Evolutionary conservation across 345 rosid species (phyloP).

Genomic region (Cardamine occulta): DNA sequence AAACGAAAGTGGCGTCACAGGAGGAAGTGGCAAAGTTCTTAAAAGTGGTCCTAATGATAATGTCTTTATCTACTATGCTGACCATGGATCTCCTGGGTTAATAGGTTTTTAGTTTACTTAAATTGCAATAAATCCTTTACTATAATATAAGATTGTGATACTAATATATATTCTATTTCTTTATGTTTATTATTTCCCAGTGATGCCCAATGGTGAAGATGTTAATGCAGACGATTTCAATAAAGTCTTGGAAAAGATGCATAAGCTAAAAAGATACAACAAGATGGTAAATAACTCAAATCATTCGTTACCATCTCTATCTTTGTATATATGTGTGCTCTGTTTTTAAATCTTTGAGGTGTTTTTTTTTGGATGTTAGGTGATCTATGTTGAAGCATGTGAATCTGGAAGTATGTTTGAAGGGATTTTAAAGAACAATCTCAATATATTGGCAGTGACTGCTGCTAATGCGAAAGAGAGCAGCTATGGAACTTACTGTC

Average conservation of each 20-base stretch:
- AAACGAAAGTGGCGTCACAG: conserved; percentile 54
- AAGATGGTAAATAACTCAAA: conserved; percentile 47
- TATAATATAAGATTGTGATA: not conserved
- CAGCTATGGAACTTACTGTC: conserved; percentile 63
- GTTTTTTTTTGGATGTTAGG: conserved; percentile 44
- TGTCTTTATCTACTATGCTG: conserved; percentile 65
- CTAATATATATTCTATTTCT: not conserved
- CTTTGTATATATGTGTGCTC: not conserved
- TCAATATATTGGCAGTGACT: conserved; percentile 59
- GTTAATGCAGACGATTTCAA: conserved; percentile 50
- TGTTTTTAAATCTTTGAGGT: conserved; percentile 6
- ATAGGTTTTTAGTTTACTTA: conserved; percentile 35
- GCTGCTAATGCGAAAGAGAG: conserved; percentile 59
- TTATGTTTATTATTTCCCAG: conserved; percentile 34
- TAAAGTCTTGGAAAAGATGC: conserved; percentile 55
- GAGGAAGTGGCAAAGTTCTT: conserved; percentile 72
- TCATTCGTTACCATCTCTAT: not conserved
- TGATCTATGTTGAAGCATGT: conserved; percentile 70
- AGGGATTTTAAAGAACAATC: conserved; percentile 51
- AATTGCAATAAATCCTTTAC: not conserved
- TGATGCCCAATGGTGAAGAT: conserved; percentile 48
- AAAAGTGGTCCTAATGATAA: conserved; percentile 59
- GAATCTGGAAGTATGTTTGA: conserved; percentile 71
- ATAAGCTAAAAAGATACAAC: conserved; percentile 47
- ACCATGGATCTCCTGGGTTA: conserved; percentile 63